Percentiles rank a stretch among this genome's conserved stretches.
Evolutionary conservation across 441 rosid genomes (phyloP).

Genomic region (Geranium incanum): DNA sequence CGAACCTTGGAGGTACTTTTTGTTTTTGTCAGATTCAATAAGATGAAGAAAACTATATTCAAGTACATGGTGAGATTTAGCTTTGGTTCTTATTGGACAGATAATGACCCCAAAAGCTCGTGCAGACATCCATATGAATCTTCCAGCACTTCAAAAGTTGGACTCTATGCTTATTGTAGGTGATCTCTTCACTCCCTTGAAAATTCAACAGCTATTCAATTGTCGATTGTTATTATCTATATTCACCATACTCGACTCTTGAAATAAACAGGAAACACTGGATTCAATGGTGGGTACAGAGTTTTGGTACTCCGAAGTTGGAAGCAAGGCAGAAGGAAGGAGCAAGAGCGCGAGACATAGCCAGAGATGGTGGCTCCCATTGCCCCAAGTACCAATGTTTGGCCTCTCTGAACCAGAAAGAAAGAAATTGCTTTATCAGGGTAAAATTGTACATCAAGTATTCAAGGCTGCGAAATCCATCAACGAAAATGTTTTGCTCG

Average conservation of each 20-base stretch:
- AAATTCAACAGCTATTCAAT: neutral
- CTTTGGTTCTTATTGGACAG: conserved; percentile 39
- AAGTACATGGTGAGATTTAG: conserved; percentile 14
- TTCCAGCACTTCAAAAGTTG: conserved; percentile 88
- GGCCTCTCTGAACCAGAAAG: conserved; percentile 75
- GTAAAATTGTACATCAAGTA: conserved; percentile 69
- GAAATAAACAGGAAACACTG: conserved; percentile 54
- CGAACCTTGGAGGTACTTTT: conserved; percentile 61
- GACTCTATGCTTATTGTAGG: conserved; percentile 92
- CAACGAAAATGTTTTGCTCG: conserved; percentile 69
- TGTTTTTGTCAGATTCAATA: conserved; percentile 10
- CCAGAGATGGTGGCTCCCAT: conserved; percentile 95
- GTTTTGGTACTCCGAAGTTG: conserved; percentile 82
- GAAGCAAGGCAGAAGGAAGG: conserved; percentile 74
- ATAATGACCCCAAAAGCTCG: conserved; percentile 93
- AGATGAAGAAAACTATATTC: neutral
- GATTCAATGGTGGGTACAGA: conserved; percentile 84
- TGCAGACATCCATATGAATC: conserved; percentile 85
- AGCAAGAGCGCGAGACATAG: conserved; percentile 58
- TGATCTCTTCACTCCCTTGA: conserved; percentile 22
- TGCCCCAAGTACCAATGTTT: conserved; percentile 70
- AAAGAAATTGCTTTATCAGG: conserved; percentile 51
- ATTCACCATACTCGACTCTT: conserved; percentile 12
- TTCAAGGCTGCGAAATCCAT: conserved; percentile 94
- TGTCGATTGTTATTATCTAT: neutral